Percentiles rank a stretch among this genome's conserved stretches.
These are phyloP conservation scores for Lentinula sp. DNA, from an alignment of 768 basidiomycete genomes.

Conservation along the genomic window DNA sequence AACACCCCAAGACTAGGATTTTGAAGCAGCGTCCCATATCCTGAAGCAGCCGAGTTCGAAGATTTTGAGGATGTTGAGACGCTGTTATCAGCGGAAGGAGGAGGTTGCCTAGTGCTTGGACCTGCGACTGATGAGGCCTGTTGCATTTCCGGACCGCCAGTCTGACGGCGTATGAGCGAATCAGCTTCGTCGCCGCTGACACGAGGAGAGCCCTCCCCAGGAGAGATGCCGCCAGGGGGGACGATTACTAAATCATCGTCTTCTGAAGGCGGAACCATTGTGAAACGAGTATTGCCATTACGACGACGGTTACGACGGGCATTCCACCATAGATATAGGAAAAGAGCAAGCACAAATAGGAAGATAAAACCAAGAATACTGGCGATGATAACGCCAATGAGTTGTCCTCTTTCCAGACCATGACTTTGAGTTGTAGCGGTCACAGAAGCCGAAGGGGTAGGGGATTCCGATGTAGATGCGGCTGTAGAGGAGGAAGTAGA, in stretches of 20 bases:
- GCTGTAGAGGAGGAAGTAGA: constrained; percentile 22
- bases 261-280: constrained; percentile 19
- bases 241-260: constrained; percentile 36
- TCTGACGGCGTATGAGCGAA: constrained; percentile 44
- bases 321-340: constrained; percentile 41
- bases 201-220: constrained; percentile 65
- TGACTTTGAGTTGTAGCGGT: constrained; percentile 13
- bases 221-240: constrained; percentile 28
- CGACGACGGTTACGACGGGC: constrained; percentile 35
- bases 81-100: constrained; percentile 30
- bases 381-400: constrained; percentile 54
- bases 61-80: constrained; percentile 25
- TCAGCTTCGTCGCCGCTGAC: constrained; percentile 67
- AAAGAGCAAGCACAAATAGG: constrained; percentile 45
- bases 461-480: constrained; percentile 19
- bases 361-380: constrained; percentile 55
- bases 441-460: constrained; percentile 16
- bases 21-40: constrained; percentile 37
- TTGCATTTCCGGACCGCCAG: constrained; percentile 11
- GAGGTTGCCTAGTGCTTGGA: constrained; percentile 29
- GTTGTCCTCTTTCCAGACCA: constrained; percentile 31
- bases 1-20: constrained; percentile 32
- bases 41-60: constrained; percentile 35
- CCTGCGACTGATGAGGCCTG: constrained; percentile 10
- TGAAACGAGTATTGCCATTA: constrained; percentile 16